Conservation (phyloP, 768 basidiomycete genomes). For the Wakefieldia striispora region DNA sequence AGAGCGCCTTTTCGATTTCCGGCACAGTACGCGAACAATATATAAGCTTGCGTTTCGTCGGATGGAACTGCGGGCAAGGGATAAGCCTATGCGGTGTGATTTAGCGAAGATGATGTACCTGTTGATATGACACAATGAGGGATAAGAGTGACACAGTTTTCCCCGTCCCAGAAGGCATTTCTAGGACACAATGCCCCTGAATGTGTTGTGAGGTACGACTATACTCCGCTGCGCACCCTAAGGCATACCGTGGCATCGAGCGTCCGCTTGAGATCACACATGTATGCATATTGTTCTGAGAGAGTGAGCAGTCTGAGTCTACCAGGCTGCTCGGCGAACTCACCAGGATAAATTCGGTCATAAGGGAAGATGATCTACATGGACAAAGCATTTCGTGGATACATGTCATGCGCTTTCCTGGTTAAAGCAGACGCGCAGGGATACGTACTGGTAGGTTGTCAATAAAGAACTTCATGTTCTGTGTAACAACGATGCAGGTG, state of each 20-base stretch:
- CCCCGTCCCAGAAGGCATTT: slow-evolving; percentile 99
- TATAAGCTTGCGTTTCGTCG: slow-evolving; percentile 88
- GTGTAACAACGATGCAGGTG: not conserved
- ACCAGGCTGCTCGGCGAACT: slow-evolving; percentile 17
- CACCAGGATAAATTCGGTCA: slow-evolving; percentile 94
- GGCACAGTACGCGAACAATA: slow-evolving; percentile 99
- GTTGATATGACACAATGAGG: slow-evolving; percentile 96
- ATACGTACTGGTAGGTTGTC: slow-evolving; percentile 72
- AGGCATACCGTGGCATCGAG: slow-evolving; percentile 83
- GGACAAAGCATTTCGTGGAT: not conserved
- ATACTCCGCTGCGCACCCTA: not conserved
- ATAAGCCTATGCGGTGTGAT: not conserved
- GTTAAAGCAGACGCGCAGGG: not conserved
- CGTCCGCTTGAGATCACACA: slow-evolving; percentile 97
- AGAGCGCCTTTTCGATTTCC: slow-evolving; percentile 97
- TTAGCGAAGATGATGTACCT: slow-evolving; percentile 45
- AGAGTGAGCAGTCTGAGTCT: slow-evolving; percentile 7
- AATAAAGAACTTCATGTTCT: slow-evolving; percentile 75
- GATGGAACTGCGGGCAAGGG: slow-evolving; percentile 67
- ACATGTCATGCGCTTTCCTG: not conserved
- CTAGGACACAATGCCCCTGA: slow-evolving; percentile 98
- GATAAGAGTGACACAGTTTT: slow-evolving; percentile 97
- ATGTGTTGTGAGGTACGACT: not conserved
- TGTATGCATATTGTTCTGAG: slow-evolving; percentile 97
- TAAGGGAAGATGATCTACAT: slow-evolving; percentile 85